Base-by-base conservation (phyloP, 2,329 filamentous ascomycete species). In the Penicillium aurantiogriseum region DNA sequence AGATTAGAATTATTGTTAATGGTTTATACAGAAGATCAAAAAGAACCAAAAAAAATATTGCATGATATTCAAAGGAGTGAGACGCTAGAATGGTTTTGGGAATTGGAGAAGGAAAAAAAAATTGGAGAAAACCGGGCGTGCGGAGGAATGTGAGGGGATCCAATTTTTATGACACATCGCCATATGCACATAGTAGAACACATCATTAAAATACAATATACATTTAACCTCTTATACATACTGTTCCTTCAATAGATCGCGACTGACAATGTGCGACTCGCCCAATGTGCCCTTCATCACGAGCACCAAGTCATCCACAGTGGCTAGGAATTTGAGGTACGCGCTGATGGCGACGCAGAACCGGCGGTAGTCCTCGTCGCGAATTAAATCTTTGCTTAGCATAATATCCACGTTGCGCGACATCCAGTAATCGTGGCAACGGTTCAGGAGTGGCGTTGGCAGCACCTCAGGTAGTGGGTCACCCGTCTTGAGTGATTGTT, bases 381-480 rank as follows among this genome's bases (percentile, higher is more conserved):
- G 66, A 1, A 79, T 68, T 8, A 76, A 56, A 0, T 71, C 62
- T 0, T 59, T 69, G 11, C 58, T 76, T 21, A 81, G 48, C 2
- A 70, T 59, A 1, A 71, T 58, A 13, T 70, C 63, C 4, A 45
- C 47, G 5, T 63, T 59, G 9, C 63, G 63, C 1, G 47, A 45
- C 27, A 53, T 57, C 64, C 68, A 70, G 23, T 62, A 67, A 38
- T 73, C 67, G 23, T 69, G 62, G 17, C 67, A 73, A 3, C 74
- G 72, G 3, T 73, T 70, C 1, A 81, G 63, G 23, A 83, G 61
- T 2, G 81, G 81, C 1, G 77, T 76, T 0, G 81, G 81, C 0
- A 83, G 61, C 3, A 80, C 69, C 51, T 80, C 77, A 0, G 81
- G 81, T 0, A 81, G 62, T 0, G 81, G 73, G n/a, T 76, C 74